A percentile compares a stretch with the other conserved stretches of the same genome.
phyloP scores from a whole-genome alignment of 306 rosid genomes.

The Cucumis melo region DNA sequence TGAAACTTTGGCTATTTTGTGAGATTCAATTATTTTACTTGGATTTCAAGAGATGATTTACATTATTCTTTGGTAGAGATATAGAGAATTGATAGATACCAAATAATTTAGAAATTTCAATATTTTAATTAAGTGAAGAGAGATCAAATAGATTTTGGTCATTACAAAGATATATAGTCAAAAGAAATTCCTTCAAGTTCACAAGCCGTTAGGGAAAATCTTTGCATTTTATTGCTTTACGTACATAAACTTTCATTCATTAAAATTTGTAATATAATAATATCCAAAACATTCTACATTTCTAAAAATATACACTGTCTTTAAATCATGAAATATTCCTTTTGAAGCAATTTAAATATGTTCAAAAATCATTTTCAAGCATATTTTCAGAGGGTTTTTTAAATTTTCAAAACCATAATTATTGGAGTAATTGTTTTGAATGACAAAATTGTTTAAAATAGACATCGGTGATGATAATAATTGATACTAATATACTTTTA shows the following conservation, averaged over 20 bases:
- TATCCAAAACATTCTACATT: background rate
- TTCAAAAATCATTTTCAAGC: no score
- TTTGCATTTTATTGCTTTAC: background rate
- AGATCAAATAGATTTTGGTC: background rate
- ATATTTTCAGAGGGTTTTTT: no score
- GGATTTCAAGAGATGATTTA: background rate
- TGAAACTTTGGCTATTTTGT: background rate
- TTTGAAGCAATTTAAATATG: no score
- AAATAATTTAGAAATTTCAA: background rate
- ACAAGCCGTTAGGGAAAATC: background rate
- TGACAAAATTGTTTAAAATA: no score
- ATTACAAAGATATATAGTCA: background rate
- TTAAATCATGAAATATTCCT: no score
- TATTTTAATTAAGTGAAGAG: background rate
- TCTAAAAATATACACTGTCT: background rate
- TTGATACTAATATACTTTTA: no score
- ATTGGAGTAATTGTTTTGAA: no score
- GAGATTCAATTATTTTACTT: background rate
- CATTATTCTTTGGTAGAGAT: background rate
- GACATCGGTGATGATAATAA: no score
- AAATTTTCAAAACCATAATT: no score
- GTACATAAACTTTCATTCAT: background rate
- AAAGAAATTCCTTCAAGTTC: background rate
- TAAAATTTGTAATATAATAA: background rate
- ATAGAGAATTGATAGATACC: background rate